Percentiles rank a stretch among this genome's conserved stretches.
These are phyloP conservation scores for Rosa persica DNA, from an alignment of 306 rosid genomes.

Conservation along the genomic window DNA sequence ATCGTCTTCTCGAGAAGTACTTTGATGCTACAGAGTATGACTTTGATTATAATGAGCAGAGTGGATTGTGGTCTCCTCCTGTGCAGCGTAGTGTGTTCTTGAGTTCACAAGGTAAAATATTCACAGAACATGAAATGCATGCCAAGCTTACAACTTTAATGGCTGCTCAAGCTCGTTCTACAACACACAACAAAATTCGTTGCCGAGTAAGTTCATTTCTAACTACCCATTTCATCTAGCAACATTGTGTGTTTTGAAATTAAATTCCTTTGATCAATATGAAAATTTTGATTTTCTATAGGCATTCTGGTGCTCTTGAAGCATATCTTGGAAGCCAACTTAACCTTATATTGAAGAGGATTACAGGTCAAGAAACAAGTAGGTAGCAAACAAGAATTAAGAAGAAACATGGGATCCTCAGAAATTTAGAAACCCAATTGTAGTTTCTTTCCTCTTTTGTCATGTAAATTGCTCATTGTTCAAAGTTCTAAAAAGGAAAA, in stretches of 20 bases:
- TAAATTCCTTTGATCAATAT: background rate
- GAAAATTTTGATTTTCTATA: conserved; percentile 20
- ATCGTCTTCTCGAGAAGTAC: conserved; percentile 59
- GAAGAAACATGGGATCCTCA: background rate
- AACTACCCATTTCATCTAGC: background rate
- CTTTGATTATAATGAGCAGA: conserved; percentile 63
- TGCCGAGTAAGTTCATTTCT: conserved; percentile 31
- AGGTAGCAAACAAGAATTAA: background rate
- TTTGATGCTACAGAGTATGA: conserved; percentile 56
- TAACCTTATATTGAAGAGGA: background rate
- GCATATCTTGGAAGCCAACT: conserved; percentile 5
- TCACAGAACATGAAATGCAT: conserved; percentile 53
- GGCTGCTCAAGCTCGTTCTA: conserved; percentile 23
- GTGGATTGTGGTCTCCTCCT: conserved; percentile 92
- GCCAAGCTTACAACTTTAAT: conserved; percentile 39
- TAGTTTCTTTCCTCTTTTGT: background rate
- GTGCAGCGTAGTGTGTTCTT: conserved; percentile 56
- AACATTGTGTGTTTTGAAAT: background rate
- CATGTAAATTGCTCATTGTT: conserved; percentile 29
- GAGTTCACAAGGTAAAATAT: conserved; percentile 56
- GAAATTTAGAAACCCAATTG: background rate
- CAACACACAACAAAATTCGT: conserved; percentile 30
- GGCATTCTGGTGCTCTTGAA: conserved; percentile 51
- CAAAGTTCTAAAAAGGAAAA: background rate
- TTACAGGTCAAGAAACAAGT: conserved; percentile 26